phyloP scores from a whole-genome alignment of 257 asterid genomes.

The Solanum chiquidenum region DNA sequence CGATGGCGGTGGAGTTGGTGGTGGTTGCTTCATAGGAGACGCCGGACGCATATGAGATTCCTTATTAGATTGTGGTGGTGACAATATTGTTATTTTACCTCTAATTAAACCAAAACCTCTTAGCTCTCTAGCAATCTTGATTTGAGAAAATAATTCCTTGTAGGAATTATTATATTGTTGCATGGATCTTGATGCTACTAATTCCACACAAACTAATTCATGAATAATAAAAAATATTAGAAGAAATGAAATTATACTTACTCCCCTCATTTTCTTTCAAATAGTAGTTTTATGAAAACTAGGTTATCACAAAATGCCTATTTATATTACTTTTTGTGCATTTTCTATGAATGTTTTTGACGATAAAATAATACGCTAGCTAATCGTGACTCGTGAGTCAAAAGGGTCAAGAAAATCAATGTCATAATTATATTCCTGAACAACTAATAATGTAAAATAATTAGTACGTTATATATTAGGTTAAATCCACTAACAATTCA shows the following conservation, averaged over 20 bases:
- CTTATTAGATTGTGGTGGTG: not conserved
- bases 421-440: not conserved
- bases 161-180: not conserved
- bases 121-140: not conserved
- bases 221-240: not conserved
- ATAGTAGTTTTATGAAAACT: not conserved
- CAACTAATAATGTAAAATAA: not conserved
- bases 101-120: not conserved
- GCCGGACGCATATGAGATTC: not conserved
- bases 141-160: not conserved
- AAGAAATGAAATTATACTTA: not conserved
- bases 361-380: not conserved
- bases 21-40: not conserved
- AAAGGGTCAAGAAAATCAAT: not conserved
- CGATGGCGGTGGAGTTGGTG: not conserved
- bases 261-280: not conserved
- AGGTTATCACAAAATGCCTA: not conserved
- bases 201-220: not conserved
- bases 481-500: not conserved
- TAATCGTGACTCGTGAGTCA: not conserved
- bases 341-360: not conserved
- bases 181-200: not conserved
- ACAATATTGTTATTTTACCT: not conserved
- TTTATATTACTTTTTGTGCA: not conserved
- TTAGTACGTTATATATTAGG: not conserved